Percentiles rank a stretch among this genome's conserved stretches.
phyloP scores from a whole-genome alignment of 2,329 filamentous ascomycete genomes.

The Catunica adiposa region DNA sequence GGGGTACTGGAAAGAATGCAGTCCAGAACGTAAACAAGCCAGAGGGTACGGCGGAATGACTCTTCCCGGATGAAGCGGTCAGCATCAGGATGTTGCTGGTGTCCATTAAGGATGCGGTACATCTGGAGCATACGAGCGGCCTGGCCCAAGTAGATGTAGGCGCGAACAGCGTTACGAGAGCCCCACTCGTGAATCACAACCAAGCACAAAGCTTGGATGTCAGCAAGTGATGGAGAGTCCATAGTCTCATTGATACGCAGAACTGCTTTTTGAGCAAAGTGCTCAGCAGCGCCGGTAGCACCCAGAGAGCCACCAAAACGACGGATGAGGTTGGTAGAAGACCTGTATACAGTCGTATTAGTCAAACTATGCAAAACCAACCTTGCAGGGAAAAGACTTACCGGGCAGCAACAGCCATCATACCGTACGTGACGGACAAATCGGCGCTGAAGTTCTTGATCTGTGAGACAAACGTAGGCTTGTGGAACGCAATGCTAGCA shows the following conservation, averaged over 20 bases:
- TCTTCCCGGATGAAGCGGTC: constrained; percentile 46
- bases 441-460: constrained; percentile 40
- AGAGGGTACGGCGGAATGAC: constrained; percentile 43
- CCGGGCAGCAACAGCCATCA: constrained; percentile 41
- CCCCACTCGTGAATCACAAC: constrained; percentile 49
- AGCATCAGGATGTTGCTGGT: constrained; percentile 33
- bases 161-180: constrained; percentile 42
- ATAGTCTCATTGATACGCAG: constrained; percentile 40
- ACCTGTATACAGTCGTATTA: constrained; percentile 25
- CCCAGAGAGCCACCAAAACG: constrained; percentile 38
- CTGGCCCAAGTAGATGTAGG: constrained; percentile 46
- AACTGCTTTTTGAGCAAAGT: constrained; percentile 42
- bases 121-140: constrained; percentile 49
- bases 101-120: constrained; percentile 42
- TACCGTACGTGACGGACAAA: constrained; percentile 39
- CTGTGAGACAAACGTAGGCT: constrained; percentile 44
- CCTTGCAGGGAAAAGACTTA: constrained; percentile 26
- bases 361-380: constrained; percentile 6
- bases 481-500: constrained; percentile 46
- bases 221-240: constrained; percentile 41
- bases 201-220: constrained; percentile 44
- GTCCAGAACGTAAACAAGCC: constrained; percentile 47
- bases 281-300: constrained; percentile 38
- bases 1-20: constrained; percentile 46
- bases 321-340: constrained; percentile 39